phyloP scores from a whole-genome alignment of 352 stramenopile genomes.

The Ophiocytium majus region DNA sequence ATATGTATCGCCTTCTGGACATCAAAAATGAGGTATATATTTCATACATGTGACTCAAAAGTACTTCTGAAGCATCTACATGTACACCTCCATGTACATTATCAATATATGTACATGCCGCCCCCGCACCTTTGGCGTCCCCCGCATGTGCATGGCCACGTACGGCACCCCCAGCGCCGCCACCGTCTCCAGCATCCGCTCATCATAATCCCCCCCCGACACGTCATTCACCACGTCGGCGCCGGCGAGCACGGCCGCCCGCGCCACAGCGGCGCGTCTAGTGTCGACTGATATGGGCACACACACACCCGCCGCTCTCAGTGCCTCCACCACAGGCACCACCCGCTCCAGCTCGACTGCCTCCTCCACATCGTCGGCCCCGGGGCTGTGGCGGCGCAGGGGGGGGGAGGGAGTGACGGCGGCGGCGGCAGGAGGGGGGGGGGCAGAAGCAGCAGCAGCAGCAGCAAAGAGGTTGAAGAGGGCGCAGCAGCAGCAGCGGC shows the following conservation, averaged over 20 bases:
- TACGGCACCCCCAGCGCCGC: constrained; percentile 73
- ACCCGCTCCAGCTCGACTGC: constrained; percentile 84
- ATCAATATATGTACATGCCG: neutral
- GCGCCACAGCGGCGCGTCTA: constrained; percentile 80
- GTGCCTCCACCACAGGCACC: constrained; percentile 85
- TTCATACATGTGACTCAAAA: neutral
- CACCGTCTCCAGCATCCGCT: constrained; percentile 81
- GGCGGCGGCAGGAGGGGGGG: no score
- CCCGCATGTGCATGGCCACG: constrained; percentile 96
- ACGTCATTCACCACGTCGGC: constrained; percentile 97
- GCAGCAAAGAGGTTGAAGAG: no score
- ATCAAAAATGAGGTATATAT: neutral
- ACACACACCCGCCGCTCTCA: constrained; percentile 63
- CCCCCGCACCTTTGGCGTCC: constrained; percentile 63
- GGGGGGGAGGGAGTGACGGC: no score
- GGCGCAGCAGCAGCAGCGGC: no score
- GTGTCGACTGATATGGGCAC: constrained; percentile 96
- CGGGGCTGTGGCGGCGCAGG: constrained; percentile 62
- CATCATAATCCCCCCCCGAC: constrained; percentile 84
- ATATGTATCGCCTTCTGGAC: neutral
- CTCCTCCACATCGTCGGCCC: constrained; percentile 74
- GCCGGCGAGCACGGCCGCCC: constrained; percentile 79
- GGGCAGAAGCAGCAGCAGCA: no score
- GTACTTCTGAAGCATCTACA: no score
- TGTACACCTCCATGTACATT: neutral